Percentiles rank a stretch among this genome's conserved stretches.
Conservation (phyloP, 1,139 yeast genomes). For the Candida frijolesensis region DNA sequence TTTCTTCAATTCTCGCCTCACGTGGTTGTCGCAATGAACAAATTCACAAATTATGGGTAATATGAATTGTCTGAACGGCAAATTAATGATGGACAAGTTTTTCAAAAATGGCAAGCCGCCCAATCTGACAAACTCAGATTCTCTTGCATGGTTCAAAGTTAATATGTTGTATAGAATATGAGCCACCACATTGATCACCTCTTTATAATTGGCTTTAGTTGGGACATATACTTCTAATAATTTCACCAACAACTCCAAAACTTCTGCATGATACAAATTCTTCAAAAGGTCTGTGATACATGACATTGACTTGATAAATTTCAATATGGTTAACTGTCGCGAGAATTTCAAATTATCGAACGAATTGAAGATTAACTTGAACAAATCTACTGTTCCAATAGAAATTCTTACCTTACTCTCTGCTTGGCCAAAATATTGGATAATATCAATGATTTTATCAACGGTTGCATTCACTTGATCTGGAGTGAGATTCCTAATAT, state of each 20-base stretch:
- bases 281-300: conserved; percentile 39
- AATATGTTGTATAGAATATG: conserved; percentile 58
- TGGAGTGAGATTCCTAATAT: conserved; percentile 17
- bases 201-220: conserved; percentile 34
- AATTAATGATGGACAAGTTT: conserved; percentile 44
- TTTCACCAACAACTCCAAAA: conserved; percentile 42
- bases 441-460: conserved; percentile 39
- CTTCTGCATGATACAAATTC: conserved; percentile 40
- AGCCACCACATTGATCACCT: conserved; percentile 43
- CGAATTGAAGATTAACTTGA: conserved; percentile 45
- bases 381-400: conserved; percentile 45
- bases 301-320: conserved; percentile 47
- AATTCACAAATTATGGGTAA: conserved; percentile 66
- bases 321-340: conserved; percentile 43
- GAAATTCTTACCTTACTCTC: conserved; percentile 45
- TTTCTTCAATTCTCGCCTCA: conserved; percentile 40
- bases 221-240: conserved; percentile 33
- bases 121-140: conserved; percentile 52
- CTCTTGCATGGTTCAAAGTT: conserved; percentile 55
- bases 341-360: conserved; percentile 31
- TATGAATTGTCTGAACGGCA: conserved; percentile 62
- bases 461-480: conserved; percentile 31
- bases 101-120: conserved; percentile 58
- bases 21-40: conserved; percentile 49
- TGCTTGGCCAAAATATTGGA: conserved; percentile 45